These are phyloP conservation scores for Symbiodinium pilosum DNA, from an alignment of 73 alveolate genomes.

Conservation along the genomic window DNA sequence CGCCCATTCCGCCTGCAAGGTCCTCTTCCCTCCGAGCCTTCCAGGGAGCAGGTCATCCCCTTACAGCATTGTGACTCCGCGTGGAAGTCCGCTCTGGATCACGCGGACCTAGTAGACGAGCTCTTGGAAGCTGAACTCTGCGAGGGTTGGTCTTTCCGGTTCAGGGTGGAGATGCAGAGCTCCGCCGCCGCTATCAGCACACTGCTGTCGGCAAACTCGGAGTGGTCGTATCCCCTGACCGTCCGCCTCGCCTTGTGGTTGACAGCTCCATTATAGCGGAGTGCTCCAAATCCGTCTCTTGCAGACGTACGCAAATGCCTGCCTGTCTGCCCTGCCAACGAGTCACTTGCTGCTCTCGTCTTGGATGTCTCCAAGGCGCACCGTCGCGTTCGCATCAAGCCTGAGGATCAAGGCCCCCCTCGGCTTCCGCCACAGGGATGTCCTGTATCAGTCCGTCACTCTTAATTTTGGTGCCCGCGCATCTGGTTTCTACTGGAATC, in stretches of 20 bases:
- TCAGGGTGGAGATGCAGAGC: neutral
- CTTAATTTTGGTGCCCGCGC: constrained; percentile 23
- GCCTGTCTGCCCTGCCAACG: neutral
- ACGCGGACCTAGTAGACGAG: no score
- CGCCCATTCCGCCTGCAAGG: neutral
- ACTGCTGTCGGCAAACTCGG: constrained; percentile 16
- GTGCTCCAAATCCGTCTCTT: neutral
- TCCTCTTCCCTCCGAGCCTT: neutral
- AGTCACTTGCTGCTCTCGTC: neutral
- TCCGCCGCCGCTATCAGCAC: neutral
- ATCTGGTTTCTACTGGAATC: neutral
- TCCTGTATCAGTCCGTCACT: neutral
- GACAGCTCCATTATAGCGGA: neutral
- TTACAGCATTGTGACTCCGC: no score
- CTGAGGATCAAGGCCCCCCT: neutral
- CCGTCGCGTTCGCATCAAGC: neutral
- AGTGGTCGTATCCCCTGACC: neutral
- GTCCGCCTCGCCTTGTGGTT: constrained; percentile 35
- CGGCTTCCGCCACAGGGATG: neutral
- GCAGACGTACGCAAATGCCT: neutral
- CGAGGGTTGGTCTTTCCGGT: neutral
- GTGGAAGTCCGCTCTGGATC: no score
- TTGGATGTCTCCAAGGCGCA: neutral
- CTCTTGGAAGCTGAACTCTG: neutral
- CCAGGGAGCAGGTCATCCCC: no score